Evolutionary conservation across 805 yeast genomes (phyloP).

Genomic region (Wickerhamiella slavikovae): DNA sequence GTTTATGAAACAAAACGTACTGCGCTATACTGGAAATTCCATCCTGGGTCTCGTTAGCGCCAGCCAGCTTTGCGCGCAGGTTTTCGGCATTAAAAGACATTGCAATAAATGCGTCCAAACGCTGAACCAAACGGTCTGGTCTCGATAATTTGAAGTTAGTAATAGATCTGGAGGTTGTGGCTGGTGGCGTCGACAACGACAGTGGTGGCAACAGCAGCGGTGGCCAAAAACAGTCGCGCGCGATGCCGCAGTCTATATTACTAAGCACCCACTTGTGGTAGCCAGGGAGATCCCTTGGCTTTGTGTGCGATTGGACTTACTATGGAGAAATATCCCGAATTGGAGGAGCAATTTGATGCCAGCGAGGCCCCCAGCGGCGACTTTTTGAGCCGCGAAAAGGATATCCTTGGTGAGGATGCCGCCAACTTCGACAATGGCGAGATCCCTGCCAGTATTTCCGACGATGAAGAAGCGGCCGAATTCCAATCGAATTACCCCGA

Average conservation of each 20-base stretch:
- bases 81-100: constrained; percentile 12
- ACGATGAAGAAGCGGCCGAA: constrained; percentile 6
- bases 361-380: constrained; percentile 17
- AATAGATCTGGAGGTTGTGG: neutral
- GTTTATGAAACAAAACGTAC: constrained; percentile 47
- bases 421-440: constrained; percentile 2
- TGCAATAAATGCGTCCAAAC: neutral
- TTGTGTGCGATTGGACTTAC: neutral
- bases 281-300: too few relatives aligned
- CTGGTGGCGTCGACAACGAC: too few relatives aligned
- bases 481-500: constrained; percentile 15
- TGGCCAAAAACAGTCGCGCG: too few relatives aligned
- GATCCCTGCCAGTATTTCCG: constrained; percentile 4
- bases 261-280: too few relatives aligned
- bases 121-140: neutral
- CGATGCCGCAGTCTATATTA: too few relatives aligned
- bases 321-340: constrained; percentile 47
- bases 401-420: constrained; percentile 21
- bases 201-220: too few relatives aligned
- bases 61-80: constrained; percentile 13
- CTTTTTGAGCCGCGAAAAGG: constrained; percentile 22
- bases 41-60: constrained; percentile 40
- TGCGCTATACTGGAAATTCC: constrained; percentile 56
- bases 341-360: constrained; percentile 23
- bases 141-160: too few relatives aligned